phyloP scores from a whole-genome alignment of 345 rosid genomes.

The Trapa incisa region DNA sequence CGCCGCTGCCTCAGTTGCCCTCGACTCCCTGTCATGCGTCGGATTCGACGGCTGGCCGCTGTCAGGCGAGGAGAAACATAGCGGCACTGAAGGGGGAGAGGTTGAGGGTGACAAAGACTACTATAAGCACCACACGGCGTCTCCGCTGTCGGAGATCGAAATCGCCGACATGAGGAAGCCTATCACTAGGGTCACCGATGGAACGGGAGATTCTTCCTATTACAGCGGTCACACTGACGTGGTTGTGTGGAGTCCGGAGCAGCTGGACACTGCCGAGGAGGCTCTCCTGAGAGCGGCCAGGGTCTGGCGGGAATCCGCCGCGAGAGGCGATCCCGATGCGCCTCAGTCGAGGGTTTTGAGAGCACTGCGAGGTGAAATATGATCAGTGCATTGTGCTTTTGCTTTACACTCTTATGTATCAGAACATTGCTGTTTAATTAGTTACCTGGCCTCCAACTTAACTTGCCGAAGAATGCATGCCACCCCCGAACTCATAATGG shows the following conservation, averaged over 20 bases:
- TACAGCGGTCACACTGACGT: conserved; percentile 19
- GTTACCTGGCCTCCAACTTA: too few species aligned
- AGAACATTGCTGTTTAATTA: too few species aligned
- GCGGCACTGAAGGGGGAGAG: too few species aligned
- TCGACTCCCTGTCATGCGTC: conserved; percentile 29
- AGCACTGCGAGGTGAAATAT: conserved; percentile 50
- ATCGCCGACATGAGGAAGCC: conserved; percentile 71
- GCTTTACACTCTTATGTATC: too few species aligned
- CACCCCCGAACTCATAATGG: too few species aligned
- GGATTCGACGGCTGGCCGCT: too few species aligned
- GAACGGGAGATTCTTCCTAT: conserved; percentile 14
- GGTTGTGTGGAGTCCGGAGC: conserved; percentile 63
- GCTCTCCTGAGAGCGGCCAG: conserved; percentile 36
- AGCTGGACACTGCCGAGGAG: conserved; percentile 76
- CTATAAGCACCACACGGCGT: too few species aligned
- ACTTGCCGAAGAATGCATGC: too few species aligned
- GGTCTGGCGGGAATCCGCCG: conserved; percentile 51
- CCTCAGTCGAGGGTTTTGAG: conserved; percentile 59
- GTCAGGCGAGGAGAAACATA: too few species aligned
- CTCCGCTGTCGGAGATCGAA: conserved; percentile 48
- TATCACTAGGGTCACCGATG: conserved; percentile 55
- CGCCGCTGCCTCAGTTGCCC: background rate
- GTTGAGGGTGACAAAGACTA: too few species aligned
- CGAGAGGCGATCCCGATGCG: conserved; percentile 67
- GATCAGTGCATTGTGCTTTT: background rate